phyloP scores from a whole-genome alignment of 768 basidiomycete genomes.

The Cubamyces lactineus region DNA sequence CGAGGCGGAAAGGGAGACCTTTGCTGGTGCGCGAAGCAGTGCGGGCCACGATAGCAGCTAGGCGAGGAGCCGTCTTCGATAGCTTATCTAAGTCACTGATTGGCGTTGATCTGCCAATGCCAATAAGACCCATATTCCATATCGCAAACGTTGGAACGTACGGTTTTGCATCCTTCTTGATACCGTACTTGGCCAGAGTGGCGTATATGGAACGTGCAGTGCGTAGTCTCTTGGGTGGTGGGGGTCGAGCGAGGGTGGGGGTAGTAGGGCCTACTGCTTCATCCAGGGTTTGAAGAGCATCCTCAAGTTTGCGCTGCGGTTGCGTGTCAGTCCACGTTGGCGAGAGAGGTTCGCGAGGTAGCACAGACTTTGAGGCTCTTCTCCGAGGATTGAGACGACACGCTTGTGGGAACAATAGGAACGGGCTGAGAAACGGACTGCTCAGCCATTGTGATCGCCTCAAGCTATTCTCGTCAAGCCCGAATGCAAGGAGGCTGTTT shows the following conservation, averaged over 20 bases:
- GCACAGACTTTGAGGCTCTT: constrained; percentile 29
- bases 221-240: constrained; percentile 56
- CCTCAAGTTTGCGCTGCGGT: constrained; percentile 75
- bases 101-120: constrained; percentile 12
- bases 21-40: constrained; percentile 60
- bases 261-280: constrained; percentile 53
- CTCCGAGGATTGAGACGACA: constrained; percentile 12
- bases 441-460: constrained; percentile 4
- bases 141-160: constrained; percentile 24
- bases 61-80: constrained; percentile 66
- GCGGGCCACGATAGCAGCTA: constrained; percentile 72
- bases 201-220: constrained; percentile 70
- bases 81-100: constrained; percentile 37
- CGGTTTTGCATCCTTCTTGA: constrained; percentile 52
- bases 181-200: constrained; percentile 77
- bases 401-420: constrained; percentile 11
- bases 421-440: constrained; percentile 11
- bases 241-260: constrained; percentile 32
- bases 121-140: neutral
- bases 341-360: neutral
- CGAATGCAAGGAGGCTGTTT: neutral
- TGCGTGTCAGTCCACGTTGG: constrained; percentile 24
- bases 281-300: constrained; percentile 76
- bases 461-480: neutral
- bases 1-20: constrained; percentile 49